phyloP scores from a whole-genome alignment of 1,284 basidiomycete genomes.

The Moniliophthora roreri region DNA sequence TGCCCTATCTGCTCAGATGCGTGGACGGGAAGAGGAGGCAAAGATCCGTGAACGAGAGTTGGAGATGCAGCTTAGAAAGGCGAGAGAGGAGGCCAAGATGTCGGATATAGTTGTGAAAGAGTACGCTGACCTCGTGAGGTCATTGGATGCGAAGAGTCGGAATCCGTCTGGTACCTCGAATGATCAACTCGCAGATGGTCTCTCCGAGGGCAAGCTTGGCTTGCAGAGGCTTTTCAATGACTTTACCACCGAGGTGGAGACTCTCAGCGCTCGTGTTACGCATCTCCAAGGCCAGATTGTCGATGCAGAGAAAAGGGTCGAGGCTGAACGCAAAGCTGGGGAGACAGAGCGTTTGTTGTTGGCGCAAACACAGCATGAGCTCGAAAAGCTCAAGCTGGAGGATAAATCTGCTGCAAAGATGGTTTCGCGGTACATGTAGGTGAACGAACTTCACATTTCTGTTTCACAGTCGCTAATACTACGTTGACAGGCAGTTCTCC shows the following conservation, averaged over 20 bases:
- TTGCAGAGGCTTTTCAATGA: conserved; percentile 51
- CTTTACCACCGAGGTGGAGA: conserved; percentile 47
- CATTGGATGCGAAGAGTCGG: conserved; percentile 47
- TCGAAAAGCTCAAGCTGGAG: conserved; percentile 66
- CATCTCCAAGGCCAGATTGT: conserved; percentile 46
- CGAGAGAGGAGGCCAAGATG: conserved; percentile 60
- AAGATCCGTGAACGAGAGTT: conserved; percentile 47
- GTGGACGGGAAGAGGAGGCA: conserved; percentile 51
- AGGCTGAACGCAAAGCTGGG: conserved; percentile 45
- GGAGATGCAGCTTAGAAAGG: conserved; percentile 38
- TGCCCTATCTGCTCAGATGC: conserved; percentile 47
- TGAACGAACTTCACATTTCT: conserved; percentile 5
- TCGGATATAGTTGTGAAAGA: conserved; percentile 63
- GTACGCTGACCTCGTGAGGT: conserved; percentile 69
- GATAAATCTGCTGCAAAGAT: conserved; percentile 81
- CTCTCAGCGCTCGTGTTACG: conserved; percentile 45
- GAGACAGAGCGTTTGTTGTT: conserved; percentile 45
- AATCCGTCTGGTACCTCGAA: conserved; percentile 5
- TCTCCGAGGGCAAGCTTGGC: conserved; percentile 47
- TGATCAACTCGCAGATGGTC: conserved; percentile 32
- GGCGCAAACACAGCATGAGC: conserved; percentile 47
- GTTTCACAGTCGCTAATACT: conserved; percentile 5
- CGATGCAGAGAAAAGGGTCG: conserved; percentile 37
- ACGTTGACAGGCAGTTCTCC: conserved; percentile 71
- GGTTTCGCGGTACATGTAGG: conserved; percentile 86